Evolutionary conservation across 2,329 filamentous ascomycete species (phyloP).

Genomic region (Herpotrichia juniperi): DNA sequence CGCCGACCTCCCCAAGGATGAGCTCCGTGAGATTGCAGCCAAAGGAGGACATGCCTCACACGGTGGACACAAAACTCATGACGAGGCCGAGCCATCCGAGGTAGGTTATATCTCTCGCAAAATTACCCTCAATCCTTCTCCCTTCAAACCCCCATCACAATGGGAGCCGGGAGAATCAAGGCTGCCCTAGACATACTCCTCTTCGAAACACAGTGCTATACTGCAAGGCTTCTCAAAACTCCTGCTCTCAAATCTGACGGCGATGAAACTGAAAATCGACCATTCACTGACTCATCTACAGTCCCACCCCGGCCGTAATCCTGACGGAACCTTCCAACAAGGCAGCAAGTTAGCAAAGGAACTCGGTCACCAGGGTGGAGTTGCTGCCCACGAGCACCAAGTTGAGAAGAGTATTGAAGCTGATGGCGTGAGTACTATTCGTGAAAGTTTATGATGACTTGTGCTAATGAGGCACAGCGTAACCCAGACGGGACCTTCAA

Average conservation of each 20-base stretch:
- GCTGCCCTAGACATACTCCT: too few species aligned
- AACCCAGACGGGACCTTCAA: constrained; percentile 53
- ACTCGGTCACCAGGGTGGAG: constrained; percentile 40
- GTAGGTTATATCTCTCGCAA: too few species aligned
- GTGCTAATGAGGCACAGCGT: not conserved
- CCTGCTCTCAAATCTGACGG: constrained; percentile 7
- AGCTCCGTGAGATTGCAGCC: constrained; percentile 55
- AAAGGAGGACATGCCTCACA: constrained; percentile 56
- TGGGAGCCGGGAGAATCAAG: too few species aligned
- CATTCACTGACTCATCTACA: not conserved
- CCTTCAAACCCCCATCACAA: too few species aligned
- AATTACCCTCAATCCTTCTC: too few species aligned
- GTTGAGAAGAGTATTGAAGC: not conserved
- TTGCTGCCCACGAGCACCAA: constrained; percentile 24
- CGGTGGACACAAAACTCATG: constrained; percentile 16
- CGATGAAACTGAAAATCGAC: constrained; percentile 1
- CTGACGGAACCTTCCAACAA: constrained; percentile 46
- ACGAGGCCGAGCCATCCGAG: not conserved
- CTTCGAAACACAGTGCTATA: too few species aligned
- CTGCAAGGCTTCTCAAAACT: not conserved
- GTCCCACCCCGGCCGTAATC: constrained; percentile 36
- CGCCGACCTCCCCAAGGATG: constrained; percentile 58
- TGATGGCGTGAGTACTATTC: not conserved
- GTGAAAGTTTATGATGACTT: not conserved
- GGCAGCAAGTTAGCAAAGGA: constrained; percentile 44